Base-by-base conservation (phyloP, 225 moss, liverwort and hornwort genomes). In the Polytrichum commune region DNA sequence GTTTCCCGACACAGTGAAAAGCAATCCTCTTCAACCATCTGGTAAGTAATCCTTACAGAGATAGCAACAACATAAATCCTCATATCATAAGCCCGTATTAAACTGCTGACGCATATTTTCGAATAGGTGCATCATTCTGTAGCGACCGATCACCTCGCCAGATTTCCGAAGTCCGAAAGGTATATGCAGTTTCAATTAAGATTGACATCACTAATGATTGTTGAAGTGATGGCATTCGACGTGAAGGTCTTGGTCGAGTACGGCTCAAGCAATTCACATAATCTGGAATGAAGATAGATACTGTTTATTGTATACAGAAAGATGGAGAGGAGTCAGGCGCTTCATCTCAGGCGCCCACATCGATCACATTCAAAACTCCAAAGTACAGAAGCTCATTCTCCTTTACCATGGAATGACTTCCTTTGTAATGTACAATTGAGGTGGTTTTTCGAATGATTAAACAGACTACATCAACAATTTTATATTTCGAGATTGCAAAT, bases 11-110 rank as follows among this genome's bases (percentile, higher is more conserved):
- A 67, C 66, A 16, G 46, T 53, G 35, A 67, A 19, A 53, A 67
- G 32, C 46, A 67, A 67, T 24, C 66, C 66, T 53, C 66, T 67
- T 19, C 66, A 67, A 67, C 66, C 66, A 7, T 18, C 32, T 32
- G 30, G 66, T 67, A 23, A 67, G 46, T n/a, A 24, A 18, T 27
- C 19, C 18, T 8, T 9, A 30, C 24, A 27, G n/a, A 7, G 19
- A 19, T 27, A 65, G 64, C 28, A 29, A 24, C 18, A 24, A 23
- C 24, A n/a, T 24, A 60, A 24, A n/a, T 23, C 7, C 22, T 24
- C 24, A 20, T 7, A 24, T 58, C 7, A 24, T 24, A 9, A n/a
- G 7, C 9, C 60, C 9, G 60, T 24, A 20, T 9, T 60, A 22
- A 22, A 20, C 60, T 60, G 60, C 60, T 60, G 60, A 60, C 60